These are phyloP conservation scores for Fusarium tricinctum DNA, from an alignment of 2,329 filamentous ascomycete genomes.

Conservation along the genomic window DNA sequence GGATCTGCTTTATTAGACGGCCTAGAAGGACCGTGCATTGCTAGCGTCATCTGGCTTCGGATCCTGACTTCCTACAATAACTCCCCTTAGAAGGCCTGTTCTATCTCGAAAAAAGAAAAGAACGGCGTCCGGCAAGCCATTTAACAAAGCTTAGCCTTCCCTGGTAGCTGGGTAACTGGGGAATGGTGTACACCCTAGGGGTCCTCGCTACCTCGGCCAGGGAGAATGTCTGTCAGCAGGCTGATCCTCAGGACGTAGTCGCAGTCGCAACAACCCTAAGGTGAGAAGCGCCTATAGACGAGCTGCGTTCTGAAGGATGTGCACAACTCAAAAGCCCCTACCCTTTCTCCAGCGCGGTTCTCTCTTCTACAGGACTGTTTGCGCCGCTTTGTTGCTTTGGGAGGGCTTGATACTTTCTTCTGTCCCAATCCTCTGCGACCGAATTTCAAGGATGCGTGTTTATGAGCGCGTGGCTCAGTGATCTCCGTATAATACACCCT, in stretches of 20 bases:
- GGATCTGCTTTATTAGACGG: conserved; percentile 30
- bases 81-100: conserved; percentile 26
- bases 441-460: conserved; percentile 32
- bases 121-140: conserved; percentile 36
- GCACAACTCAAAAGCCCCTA: conserved; percentile 2
- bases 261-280: conserved; percentile 18
- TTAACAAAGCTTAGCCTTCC: conserved; percentile 46
- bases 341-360: not conserved
- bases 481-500: conserved; percentile 39
- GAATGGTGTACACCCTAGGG: conserved; percentile 39
- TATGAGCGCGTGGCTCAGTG: conserved; percentile 44
- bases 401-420: conserved; percentile 43
- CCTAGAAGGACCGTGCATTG: conserved; percentile 39
- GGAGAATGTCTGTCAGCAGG: conserved; percentile 27
- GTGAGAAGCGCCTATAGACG: conserved; percentile 25
- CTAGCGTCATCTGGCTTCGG: conserved; percentile 36
- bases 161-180: conserved; percentile 41
- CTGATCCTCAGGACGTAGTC: conserved; percentile 30
- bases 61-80: conserved; percentile 35
- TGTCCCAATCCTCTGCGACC: conserved; percentile 19
- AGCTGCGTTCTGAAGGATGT: conserved; percentile 1
- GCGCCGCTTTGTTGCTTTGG: conserved; percentile 22
- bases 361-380: not conserved
- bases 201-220: conserved; percentile 4
- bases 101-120: conserved; percentile 38